Percentiles rank a stretch among this genome's conserved stretches.
phyloP scores from a whole-genome alignment of 306 rosid genomes.

The Luffa aegyptiaca region DNA sequence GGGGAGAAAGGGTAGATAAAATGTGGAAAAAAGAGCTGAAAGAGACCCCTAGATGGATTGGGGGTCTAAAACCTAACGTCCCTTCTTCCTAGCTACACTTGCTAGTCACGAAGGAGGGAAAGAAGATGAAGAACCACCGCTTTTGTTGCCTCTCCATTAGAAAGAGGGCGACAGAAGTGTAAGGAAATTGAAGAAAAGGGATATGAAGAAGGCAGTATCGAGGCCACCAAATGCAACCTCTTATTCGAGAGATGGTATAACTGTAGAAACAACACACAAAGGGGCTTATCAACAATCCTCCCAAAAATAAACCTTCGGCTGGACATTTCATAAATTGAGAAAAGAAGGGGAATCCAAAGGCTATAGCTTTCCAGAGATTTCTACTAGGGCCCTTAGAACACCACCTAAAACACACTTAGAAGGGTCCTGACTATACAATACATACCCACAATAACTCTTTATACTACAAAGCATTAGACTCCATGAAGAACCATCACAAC shows the following conservation, averaged over 20 bases:
- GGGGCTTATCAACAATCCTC: background rate
- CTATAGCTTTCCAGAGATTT: background rate
- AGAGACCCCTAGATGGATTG: no score
- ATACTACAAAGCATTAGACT: background rate
- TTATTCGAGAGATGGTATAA: background rate
- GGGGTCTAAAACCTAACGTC: no score
- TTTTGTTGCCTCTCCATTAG: no score
- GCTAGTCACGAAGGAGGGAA: no score
- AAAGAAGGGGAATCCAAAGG: background rate
- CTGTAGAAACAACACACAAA: background rate
- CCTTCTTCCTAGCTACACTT: no score
- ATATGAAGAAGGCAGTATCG: background rate
- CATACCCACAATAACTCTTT: background rate
- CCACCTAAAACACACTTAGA: background rate
- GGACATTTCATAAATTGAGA: background rate
- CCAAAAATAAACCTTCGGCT: background rate
- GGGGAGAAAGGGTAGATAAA: no score
- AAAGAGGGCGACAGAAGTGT: no score
- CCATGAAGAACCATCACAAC: no score
- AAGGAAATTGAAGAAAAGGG: no score
- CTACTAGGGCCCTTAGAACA: background rate
- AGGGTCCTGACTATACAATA: background rate
- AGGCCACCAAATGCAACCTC: background rate
- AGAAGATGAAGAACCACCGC: no score
- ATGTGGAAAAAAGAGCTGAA: no score